Conservation (phyloP, 2,329 filamentous ascomycete genomes). For the Falciphora oryzae region DNA sequence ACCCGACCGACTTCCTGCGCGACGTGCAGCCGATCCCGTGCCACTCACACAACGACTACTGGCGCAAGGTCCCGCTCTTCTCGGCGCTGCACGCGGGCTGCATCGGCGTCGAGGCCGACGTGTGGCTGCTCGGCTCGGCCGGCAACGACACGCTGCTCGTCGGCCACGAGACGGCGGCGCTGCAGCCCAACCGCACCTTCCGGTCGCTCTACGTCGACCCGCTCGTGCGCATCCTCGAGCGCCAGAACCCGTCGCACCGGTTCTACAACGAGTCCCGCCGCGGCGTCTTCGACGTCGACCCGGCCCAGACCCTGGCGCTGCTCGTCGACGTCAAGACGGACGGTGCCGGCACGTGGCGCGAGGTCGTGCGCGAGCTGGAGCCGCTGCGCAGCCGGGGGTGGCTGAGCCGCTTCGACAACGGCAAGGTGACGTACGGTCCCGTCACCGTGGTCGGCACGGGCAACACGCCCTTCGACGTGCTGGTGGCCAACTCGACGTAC, state of each 20-base stretch:
- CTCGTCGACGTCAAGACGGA: constrained; percentile 65
- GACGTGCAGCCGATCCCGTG: constrained; percentile 26
- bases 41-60: constrained; percentile 68
- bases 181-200: constrained; percentile 53
- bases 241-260: constrained; percentile 38
- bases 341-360: constrained; percentile 43
- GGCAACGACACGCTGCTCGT: constrained; percentile 47
- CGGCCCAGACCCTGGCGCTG: constrained; percentile 50
- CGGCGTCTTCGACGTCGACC: constrained; percentile 52
- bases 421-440: constrained; percentile 44
- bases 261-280: constrained; percentile 38
- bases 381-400: constrained; percentile 54
- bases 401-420: constrained; percentile 47
- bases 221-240: constrained; percentile 50
- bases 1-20: constrained; percentile 45
- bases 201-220: constrained; percentile 59
- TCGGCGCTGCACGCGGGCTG: constrained; percentile 55
- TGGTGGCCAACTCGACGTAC: constrained; percentile 46
- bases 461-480: constrained; percentile 50
- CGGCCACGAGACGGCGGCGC: constrained; percentile 52
- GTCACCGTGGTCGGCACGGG: constrained; percentile 67
- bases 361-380: constrained; percentile 48
- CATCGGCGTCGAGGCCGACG: constrained; percentile 61
- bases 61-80: constrained; percentile 57
- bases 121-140: constrained; percentile 49